Conservation (phyloP, 2,329 filamentous ascomycete genomes). For the Teratosphaeriaceae sp. region DNA sequence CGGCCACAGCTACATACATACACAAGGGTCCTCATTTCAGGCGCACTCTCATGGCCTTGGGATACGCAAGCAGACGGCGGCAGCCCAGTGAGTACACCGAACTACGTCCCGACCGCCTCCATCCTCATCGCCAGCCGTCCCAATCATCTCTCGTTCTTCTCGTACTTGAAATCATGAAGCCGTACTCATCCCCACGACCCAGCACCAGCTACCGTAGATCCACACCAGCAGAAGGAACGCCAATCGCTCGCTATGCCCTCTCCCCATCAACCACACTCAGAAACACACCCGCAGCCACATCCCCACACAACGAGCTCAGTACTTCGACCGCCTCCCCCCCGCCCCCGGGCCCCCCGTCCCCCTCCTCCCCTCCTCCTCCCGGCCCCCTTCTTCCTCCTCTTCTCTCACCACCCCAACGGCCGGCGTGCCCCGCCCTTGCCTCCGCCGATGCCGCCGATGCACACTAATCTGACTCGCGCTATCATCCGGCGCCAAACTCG, state of each 20-base stretch:
- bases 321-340: constrained; percentile 11
- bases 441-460: constrained; percentile 57
- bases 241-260: not conserved
- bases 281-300: not conserved
- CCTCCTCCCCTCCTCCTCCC: constrained; percentile 9
- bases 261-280: not conserved
- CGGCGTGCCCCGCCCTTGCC: constrained; percentile 9
- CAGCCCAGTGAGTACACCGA: no score
- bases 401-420: constrained; percentile 12
- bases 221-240: no score
- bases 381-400: constrained; percentile 12
- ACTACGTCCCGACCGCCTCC: no score
- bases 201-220: no score
- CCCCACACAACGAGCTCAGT: constrained; percentile 4
- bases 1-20: no score
- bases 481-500: constrained; percentile 65
- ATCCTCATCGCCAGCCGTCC: no score
- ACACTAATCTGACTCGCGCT: constrained; percentile 74
- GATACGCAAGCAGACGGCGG: no score
- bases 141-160: no score
- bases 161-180: no score
- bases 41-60: no score
- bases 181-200: no score
- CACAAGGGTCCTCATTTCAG: no score
- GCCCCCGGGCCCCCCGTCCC: not conserved